phyloP scores from a whole-genome alignment of 2,329 filamentous ascomycete genomes.

The Juglanconis oblonga region DNA sequence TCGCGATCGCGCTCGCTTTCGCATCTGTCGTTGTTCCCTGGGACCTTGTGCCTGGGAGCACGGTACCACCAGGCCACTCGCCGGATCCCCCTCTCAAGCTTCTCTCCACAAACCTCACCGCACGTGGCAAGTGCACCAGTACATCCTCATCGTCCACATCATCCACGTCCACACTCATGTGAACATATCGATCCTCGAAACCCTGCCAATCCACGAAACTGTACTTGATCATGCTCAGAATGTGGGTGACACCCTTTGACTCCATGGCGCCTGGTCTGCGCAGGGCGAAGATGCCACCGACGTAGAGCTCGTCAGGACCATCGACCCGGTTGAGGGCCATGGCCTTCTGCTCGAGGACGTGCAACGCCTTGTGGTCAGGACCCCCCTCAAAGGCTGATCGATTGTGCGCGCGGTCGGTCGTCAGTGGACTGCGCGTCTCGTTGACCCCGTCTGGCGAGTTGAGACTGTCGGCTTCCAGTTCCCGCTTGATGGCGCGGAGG shows the following conservation, averaged over 20 bases:
- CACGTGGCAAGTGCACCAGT: slow-evolving; percentile 72
- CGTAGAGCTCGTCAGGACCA: slow-evolving; percentile 38
- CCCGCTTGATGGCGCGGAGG: slow-evolving; percentile 14
- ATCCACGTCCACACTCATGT: slow-evolving; percentile 80
- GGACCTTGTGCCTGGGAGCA: neutral
- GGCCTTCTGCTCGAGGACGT: slow-evolving; percentile 20
- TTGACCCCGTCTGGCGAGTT: neutral
- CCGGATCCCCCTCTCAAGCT: slow-evolving; percentile 47
- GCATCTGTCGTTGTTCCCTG: neutral
- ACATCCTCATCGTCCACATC: slow-evolving; percentile 89
- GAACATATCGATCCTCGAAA: slow-evolving; percentile 59
- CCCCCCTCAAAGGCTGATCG: slow-evolving; percentile 16
- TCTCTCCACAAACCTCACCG: slow-evolving; percentile 79
- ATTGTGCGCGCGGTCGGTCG: slow-evolving; percentile 12
- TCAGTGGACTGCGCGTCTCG: neutral
- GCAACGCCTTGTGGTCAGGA: slow-evolving; percentile 14
- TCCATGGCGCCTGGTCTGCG: slow-evolving; percentile 67
- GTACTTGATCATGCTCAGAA: slow-evolving; percentile 71
- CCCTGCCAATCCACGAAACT: slow-evolving; percentile 40
- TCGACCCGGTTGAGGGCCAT: slow-evolving; percentile 43
- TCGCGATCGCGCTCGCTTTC: neutral
- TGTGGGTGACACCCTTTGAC: slow-evolving; percentile 78
- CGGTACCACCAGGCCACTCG: slow-evolving; percentile 4
- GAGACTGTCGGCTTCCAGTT: neutral
- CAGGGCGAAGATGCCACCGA: slow-evolving; percentile 68